A percentile compares a stretch with the other conserved stretches of the same genome.
Evolutionary conservation across 73 alveolate genomes (phyloP).

Genomic region (Uronychia binucleata): DNA sequence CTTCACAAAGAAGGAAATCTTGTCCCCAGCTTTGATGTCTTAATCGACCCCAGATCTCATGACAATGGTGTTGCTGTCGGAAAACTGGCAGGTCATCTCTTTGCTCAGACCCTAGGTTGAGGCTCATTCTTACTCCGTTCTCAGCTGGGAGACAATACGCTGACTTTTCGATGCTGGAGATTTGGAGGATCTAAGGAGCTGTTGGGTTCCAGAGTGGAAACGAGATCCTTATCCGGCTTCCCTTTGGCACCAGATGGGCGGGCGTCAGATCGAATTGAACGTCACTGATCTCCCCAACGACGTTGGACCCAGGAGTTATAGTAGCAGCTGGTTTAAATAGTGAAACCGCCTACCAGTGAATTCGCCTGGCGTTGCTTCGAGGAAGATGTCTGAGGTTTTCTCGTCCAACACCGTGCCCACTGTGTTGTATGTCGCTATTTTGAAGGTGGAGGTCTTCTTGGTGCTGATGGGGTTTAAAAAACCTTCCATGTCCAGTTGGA

Average conservation of each 20-base stretch:
- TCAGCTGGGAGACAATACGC: not conserved
- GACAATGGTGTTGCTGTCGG: not conserved
- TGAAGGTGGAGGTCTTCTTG: not conserved
- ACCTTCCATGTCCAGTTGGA: not conserved
- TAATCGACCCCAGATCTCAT: not conserved
- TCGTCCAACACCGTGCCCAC: not conserved
- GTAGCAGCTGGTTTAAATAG: not conserved
- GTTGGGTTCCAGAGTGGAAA: not conserved
- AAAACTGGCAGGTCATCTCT: not conserved
- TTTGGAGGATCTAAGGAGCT: not conserved
- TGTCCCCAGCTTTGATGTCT: not conserved
- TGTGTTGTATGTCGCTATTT: not conserved
- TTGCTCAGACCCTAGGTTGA: not conserved
- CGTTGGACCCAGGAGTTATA: not conserved
- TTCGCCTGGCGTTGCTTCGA: not conserved
- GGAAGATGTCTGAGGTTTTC: not conserved
- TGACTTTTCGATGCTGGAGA: not conserved
- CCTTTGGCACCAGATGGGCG: not conserved
- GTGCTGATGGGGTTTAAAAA: not conserved
- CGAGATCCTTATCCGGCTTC: not conserved
- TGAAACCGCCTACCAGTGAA: not conserved
- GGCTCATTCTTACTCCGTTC: not conserved
- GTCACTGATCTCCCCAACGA: not conserved
- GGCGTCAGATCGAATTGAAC: not conserved
- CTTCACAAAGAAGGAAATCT: not conserved